Evolutionary conservation across 2,329 filamentous ascomycete species (phyloP), one percentile per base, ranked within the genome.

Genomic region (Fusarium sp.): DNA sequence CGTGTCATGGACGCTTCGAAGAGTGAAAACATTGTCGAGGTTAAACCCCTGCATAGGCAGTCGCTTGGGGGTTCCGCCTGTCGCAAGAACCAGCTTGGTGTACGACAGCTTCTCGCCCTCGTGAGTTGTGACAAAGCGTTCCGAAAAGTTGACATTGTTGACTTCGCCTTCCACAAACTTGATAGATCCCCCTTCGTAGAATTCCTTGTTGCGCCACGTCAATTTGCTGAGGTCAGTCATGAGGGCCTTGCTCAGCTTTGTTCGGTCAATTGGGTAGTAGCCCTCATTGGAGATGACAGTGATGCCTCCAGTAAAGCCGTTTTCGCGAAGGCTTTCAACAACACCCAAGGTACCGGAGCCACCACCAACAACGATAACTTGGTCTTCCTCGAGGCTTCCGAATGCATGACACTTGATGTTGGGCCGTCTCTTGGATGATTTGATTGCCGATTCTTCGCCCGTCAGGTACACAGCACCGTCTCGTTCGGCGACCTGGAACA

Each of bases 171-270:
- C 71, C 7, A 89, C 77, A 63, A 85, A 78, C n/a, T 84, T 79
- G 10, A 90, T 79, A 14, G 78, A 80, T 14, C 80, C 85, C 9
- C 77, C 77, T 53, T 88, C 88, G 76, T 91, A 98, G 84, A 91
- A 97, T 31, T 88, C 86, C 62, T 87, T 83, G 49, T 91, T 84
- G 59, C 95, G 85, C 82, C 88, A 90, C 37, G 89, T 87, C 38
- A 97, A 78, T 78, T 96, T 97, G 39, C 84, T 82, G 2, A 87
- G 76, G 72, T 99, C 94, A 7, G 91, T 86, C 61, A 97, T 84
- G 11, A 99, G 82, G 0, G 94, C 92, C 78, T 99, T 99, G 71
- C 93, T 97, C 37, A 99, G 84, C 81, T 98, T 98, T 10, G 95
- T 92, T 17, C 95, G 87, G 78, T 99, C 95, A 69, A 98, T 93